Evolutionary conservation across 108 stramenopile genomes (phyloP).

Genomic region (Nitzschia palea): DNA sequence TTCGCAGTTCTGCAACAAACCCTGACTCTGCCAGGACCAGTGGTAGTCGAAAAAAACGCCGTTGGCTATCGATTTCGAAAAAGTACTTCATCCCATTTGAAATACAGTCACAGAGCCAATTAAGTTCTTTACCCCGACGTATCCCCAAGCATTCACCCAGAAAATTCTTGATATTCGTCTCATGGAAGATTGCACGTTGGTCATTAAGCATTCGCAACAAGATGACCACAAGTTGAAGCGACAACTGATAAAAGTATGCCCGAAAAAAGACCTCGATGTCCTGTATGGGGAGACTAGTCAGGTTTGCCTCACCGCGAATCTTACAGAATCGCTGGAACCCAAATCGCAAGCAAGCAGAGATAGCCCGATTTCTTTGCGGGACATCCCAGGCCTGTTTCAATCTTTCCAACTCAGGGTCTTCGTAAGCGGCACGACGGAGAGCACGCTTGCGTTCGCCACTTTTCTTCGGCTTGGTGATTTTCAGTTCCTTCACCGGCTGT

Average conservation of each 20-base stretch:
- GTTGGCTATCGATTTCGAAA: constrained; percentile 51
- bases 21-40: constrained; percentile 60
- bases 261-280: constrained; percentile 77
- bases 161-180: constrained; percentile 27
- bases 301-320: constrained; percentile 71
- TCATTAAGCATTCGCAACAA: constrained; percentile 39
- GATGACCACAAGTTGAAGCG: constrained; percentile 67
- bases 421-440: constrained; percentile 60
- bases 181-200: constrained; percentile 3
- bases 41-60: constrained; percentile 63
- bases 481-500: constrained; percentile 23
- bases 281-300: constrained; percentile 78
- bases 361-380: constrained; percentile 63
- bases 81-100: constrained; percentile 51
- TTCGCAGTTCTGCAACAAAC: constrained; percentile 55
- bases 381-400: constrained; percentile 87
- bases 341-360: constrained; percentile 68
- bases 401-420: constrained; percentile 73
- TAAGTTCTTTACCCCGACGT: constrained; percentile 42
- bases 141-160: constrained; percentile 52
- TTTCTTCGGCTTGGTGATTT: constrained; percentile 49
- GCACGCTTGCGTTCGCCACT: constrained; percentile 57
- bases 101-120: constrained; percentile 67
- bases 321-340: constrained; percentile 84
- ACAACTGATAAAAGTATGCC: constrained; percentile 70